Base-by-base conservation (phyloP, 257 asterid species). In the Capsicum chinense region DNA sequence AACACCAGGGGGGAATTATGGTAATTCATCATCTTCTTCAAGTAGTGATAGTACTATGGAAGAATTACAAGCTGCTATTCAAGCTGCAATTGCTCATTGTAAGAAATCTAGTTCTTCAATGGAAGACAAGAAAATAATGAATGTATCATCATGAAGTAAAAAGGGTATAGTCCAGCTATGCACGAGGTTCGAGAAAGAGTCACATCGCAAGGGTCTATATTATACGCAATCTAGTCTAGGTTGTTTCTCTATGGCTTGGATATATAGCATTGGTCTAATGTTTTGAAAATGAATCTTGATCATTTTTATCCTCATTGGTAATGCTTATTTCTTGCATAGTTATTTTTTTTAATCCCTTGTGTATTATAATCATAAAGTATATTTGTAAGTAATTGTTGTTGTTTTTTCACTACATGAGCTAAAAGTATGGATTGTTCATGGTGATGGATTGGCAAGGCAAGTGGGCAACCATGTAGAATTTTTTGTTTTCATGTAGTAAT, bases 41-140 rank as follows among this genome's bases (percentile, higher is more conserved):
- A 88, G 88, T 86, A 95, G 88, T 86, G 97, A 93, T 57, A 90
- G 97, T 84, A 90, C 98, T 81, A 93, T 95, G 99, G 99, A 94
- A 85, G 99, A 94, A 80, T 74, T 95, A 80, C 99, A 95, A 84
- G 93, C 99, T 62, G 98, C 98, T 6, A 93, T 95, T 88, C 97
- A 94, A 85, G 98, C 98, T 39, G 99, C 99, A 3, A 94, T 95
- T 87, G 97, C 97, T 84, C 98, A 95, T 84, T 95, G 99, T 91
- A 95, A 95, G 88, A 92, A 92, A 9, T 95, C 99, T 9, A 90
- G 90, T 85, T 89, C 91, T 84, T 88, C 91, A 5, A 33, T 83
- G 16, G 92, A 89, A 56, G 92, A 90, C 15, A 86, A 88, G 33
- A 87, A 88, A 88, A 84, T 87, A 84, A 91, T 63, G 42, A 57